phyloP scores from a whole-genome alignment of 305 asterid species.

The Solanum hybrid region DNA sequence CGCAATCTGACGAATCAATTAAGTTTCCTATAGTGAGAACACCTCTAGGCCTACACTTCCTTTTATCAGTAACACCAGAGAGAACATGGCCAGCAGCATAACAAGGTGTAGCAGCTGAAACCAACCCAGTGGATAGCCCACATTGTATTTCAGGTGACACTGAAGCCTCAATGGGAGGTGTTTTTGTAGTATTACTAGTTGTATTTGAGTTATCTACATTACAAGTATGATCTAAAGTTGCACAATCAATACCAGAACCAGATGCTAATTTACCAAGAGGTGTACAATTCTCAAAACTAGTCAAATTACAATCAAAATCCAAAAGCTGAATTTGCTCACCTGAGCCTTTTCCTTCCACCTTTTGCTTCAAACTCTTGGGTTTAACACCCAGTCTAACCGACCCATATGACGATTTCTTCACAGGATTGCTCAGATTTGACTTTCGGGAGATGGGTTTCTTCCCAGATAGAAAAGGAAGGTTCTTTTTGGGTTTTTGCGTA shows the following conservation, averaged over 20 bases:
- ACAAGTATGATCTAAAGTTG: constrained; percentile 16
- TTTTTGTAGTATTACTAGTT: constrained; percentile 25
- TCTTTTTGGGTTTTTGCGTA: constrained; percentile 16
- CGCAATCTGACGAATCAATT: constrained; percentile 9
- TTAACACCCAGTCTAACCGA: background rate
- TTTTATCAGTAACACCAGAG: constrained; percentile 63
- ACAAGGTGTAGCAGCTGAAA: constrained; percentile 54
- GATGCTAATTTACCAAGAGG: constrained; percentile 24
- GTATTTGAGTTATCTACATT: constrained; percentile 17
- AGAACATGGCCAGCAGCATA: constrained; percentile 75
- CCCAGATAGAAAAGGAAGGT: constrained; percentile 10
- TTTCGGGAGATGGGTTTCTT: constrained; percentile 14
- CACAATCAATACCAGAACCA: background rate
- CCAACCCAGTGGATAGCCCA: constrained; percentile 27
- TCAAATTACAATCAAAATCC: constrained; percentile 5
- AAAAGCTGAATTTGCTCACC: constrained; percentile 21
- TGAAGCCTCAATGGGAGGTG: constrained; percentile 83
- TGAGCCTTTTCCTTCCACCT: background rate
- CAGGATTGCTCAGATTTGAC: constrained; percentile 1
- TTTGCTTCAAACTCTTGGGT: constrained; percentile 1
- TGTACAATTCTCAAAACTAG: constrained; percentile 17
- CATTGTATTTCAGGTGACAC: constrained; percentile 74
- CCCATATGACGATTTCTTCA: constrained; percentile 17
- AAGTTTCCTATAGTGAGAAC: constrained; percentile 42
- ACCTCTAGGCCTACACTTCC: constrained; percentile 73